Conservation (phyloP, 2,329 filamentous ascomycete genomes). For the Salinomyces thailandicus region DNA sequence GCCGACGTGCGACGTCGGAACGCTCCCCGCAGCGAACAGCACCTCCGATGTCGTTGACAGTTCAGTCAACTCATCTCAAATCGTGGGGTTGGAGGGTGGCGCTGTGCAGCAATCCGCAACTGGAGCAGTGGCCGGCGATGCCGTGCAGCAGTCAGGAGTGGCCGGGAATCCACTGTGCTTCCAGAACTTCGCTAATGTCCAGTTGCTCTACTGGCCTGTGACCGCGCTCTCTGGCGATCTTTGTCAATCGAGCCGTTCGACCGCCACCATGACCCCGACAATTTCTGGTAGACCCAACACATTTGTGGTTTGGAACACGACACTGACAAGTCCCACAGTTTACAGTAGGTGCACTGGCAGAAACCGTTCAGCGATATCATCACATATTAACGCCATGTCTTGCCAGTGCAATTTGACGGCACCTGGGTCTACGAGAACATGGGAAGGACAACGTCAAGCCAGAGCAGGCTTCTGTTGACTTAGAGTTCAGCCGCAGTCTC, state of each 20-base stretch:
- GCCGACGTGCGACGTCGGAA: no score
- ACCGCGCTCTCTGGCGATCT: conserved; percentile 1
- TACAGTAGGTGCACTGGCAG: no score
- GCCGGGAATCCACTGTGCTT: conserved; percentile 6
- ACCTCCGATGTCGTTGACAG: no score
- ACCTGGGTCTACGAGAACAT: conserved; percentile 9
- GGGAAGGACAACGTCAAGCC: conserved; percentile 4
- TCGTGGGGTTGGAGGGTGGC: no score
- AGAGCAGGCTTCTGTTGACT: conserved; percentile 10
- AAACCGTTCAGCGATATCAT: no score
- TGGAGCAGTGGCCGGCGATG: no score
- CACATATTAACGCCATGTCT: no score
- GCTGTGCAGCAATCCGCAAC: no score
- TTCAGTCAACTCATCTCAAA: no score
- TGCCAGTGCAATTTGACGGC: conserved; percentile 13
- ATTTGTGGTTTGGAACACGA: conserved; percentile 10
- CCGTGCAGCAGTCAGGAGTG: background rate
- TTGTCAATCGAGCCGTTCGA: conserved; percentile 8
- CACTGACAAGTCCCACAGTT: conserved; percentile 15
- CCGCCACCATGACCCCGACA: conserved; percentile 9
- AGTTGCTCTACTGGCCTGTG: conserved; percentile 10
- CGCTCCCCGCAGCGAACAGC: no score
- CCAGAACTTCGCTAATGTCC: conserved; percentile 10
- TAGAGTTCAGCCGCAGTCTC: conserved; percentile 9
- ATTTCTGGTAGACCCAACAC: conserved; percentile 13